Base-by-base conservation (phyloP, 2,329 filamentous ascomycete species). In the Alternaria gaisen region DNA sequence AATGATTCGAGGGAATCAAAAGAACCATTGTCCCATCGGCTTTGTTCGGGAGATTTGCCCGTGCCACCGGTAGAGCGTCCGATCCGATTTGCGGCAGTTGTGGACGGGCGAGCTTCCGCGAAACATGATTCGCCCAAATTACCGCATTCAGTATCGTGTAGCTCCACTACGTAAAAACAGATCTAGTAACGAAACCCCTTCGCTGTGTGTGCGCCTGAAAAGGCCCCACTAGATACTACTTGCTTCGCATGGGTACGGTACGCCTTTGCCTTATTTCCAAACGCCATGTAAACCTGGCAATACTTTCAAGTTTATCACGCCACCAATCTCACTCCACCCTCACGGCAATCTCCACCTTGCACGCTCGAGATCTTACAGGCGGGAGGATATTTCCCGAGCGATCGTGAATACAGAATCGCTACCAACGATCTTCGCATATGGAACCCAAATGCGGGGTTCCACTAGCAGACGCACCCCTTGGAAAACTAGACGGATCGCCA, bases 41-140 rank as follows among this genome's bases (percentile, higher is more conserved):
- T 47, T 26, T n/a, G 16, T 10, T 34, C 56, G 50, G 50, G 50
- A 47, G 42, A 58, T 47, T 58, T 47, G 30, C 42, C 50, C 50
- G 50, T 32, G 50, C 56, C 42, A 58, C 50, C 34, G 50, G 56
- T 58, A 41, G 18, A 52, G 24, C 18, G 20, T 56, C 46, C 53
- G 57, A 56, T 51, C 44, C 40, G 44, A 41, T 40, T 16, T 22
- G 28, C 57, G 57, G 53, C 40, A 56, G 36, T 44, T 60, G 43
- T 30, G 30, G 16, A 10, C 38, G 44, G 43, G 20, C 20, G n/a
- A 12, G 44, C 32, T 44, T 18, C 57, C 57, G 46, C 20, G 44
- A 34, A 9, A 46, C 32, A 52, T 50, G 36, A 56, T 40, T 56
- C 57, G 57, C 57, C 20, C 53, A n/a, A 26, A 60, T 56, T 60